Base-by-base conservation (phyloP, 164 flowering plant genomes). In the Stephania yunnanensis region DNA sequence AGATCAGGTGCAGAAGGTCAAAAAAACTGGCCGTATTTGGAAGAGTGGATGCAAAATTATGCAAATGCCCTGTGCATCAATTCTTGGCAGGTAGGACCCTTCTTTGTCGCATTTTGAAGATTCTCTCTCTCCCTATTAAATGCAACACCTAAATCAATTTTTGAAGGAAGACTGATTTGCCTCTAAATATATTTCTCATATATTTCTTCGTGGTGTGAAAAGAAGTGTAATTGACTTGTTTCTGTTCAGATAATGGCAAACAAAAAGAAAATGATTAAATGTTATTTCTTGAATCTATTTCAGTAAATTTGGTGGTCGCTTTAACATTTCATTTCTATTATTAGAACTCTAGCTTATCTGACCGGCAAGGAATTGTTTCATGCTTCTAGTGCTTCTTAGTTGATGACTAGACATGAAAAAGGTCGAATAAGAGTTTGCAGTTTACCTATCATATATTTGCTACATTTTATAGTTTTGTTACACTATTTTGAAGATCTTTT, bases 1-100 rank as follows among this genome's bases (percentile, higher is more conserved):
- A 78, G 50, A 70, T 17, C 71, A 63, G 69, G 20, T 69, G 44
- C 71, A 44, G 74, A 70, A 64, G 77, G 77, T 72, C 71, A 72
- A 78, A 71, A 73, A 73, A 78, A 67, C 75, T 79, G 70, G 20
- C 77, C 82, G 30, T 55, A 71, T 29, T 66, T 80, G 66, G 86
- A 85, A 69, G 77, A 78, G 67, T 91, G 96, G 97, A 80, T 92
- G 88, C 84, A 72, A 61, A 85, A 87, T 81, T 96, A 96, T 87
- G 88, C 78, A 63, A 83, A 89, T 84, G 89, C 82, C n/a, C 95
- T 96, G 19, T 94, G 99, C 74, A 78, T 89, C 77, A 96, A 96
- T 84, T 87, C 94, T 70, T 96, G 99, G 99, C 99, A 94, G 97
- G 99, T 93, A 36, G 42, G 42, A 83, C 25, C 61, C 30, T 65